Evolutionary conservation across 345 rosid genomes (phyloP).

Genomic region (Carallia brachiata): DNA sequence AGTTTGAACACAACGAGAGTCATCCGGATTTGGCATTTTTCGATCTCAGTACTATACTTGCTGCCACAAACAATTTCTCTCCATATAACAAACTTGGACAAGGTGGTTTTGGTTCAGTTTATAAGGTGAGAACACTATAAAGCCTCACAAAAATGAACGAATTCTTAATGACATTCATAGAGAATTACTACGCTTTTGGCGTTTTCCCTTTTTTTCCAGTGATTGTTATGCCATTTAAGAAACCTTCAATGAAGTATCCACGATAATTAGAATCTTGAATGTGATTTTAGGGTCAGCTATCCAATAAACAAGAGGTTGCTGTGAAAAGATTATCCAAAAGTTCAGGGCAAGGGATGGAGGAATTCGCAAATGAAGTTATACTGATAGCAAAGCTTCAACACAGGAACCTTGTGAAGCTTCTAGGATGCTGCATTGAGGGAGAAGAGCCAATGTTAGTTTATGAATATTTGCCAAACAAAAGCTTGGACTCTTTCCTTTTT

Average conservation of each 20-base stretch:
- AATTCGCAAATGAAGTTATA: slow-evolving; percentile 62
- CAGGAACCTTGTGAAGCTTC: slow-evolving; percentile 62
- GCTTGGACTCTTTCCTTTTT: slow-evolving; percentile 67
- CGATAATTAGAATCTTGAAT: neutral
- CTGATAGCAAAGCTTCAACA: slow-evolving; percentile 73
- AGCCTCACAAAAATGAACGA: neutral
- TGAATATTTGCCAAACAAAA: slow-evolving; percentile 74
- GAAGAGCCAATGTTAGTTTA: slow-evolving; percentile 74
- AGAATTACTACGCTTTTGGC: no score
- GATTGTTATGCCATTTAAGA: neutral
- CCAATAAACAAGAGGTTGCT: slow-evolving; percentile 61
- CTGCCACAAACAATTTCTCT: slow-evolving; percentile 38
- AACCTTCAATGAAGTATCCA: neutral
- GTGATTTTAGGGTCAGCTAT: slow-evolving; percentile 53
- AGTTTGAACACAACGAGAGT: neutral
- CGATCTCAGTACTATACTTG: slow-evolving; percentile 15
- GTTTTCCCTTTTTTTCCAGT: no score
- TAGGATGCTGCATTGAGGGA: slow-evolving; percentile 58
- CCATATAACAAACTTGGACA: slow-evolving; percentile 35
- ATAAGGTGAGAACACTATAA: slow-evolving; percentile 24
- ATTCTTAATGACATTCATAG: neutral
- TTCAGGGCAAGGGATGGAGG: slow-evolving; percentile 68
- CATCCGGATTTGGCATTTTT: slow-evolving; percentile 28
- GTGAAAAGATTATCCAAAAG: slow-evolving; percentile 63
- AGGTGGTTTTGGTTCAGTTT: slow-evolving; percentile 45